A percentile compares a stretch with the other conserved stretches of the same genome.
Conservation (phyloP, 257 asterid genomes). For the Schizonepeta tenuifolia region DNA sequence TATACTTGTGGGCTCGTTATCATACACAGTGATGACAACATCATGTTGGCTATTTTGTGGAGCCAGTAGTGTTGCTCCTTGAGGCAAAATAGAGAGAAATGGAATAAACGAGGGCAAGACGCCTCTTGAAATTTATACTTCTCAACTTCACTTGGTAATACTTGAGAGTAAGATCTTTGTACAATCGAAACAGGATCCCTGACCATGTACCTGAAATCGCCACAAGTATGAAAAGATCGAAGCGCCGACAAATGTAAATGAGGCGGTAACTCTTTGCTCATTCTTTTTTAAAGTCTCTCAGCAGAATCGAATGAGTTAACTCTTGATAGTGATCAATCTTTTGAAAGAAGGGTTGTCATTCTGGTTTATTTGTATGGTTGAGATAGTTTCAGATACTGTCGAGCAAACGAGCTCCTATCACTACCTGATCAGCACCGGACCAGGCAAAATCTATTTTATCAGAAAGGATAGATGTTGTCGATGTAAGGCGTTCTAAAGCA, state of each 20-base stretch:
- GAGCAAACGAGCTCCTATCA: constrained; percentile 32
- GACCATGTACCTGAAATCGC: constrained; percentile 76
- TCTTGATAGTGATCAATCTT: constrained; percentile 57
- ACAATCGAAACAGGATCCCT: constrained; percentile 69
- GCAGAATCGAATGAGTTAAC: constrained; percentile 89
- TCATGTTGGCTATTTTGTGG: constrained; percentile 51
- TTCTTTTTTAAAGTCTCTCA: constrained; percentile 70
- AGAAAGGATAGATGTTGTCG: constrained; percentile 74
- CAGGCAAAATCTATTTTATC: constrained; percentile 89
- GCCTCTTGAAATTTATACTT: constrained; percentile 40
- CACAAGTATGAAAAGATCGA: constrained; percentile 88
- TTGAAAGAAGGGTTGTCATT: constrained; percentile 45
- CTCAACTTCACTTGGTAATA: constrained; percentile 55
- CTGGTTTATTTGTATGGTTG: constrained; percentile 32
- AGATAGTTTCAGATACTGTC: constrained; percentile 38
- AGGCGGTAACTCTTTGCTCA: constrained; percentile 63
- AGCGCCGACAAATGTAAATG: constrained; percentile 56
- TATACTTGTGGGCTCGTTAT: constrained; percentile 85
- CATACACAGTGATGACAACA: constrained; percentile 63
- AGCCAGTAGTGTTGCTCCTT: constrained; percentile 77
- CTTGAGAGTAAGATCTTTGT: constrained; percentile 61
- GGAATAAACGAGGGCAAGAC: constrained; percentile 54
- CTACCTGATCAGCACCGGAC: constrained; percentile 71
- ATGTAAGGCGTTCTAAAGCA: constrained; percentile 57
- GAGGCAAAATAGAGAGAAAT: constrained; percentile 55